phyloP scores from a whole-genome alignment of 2,329 filamentous ascomycete genomes.

The Trichoderma simmonsii region DNA sequence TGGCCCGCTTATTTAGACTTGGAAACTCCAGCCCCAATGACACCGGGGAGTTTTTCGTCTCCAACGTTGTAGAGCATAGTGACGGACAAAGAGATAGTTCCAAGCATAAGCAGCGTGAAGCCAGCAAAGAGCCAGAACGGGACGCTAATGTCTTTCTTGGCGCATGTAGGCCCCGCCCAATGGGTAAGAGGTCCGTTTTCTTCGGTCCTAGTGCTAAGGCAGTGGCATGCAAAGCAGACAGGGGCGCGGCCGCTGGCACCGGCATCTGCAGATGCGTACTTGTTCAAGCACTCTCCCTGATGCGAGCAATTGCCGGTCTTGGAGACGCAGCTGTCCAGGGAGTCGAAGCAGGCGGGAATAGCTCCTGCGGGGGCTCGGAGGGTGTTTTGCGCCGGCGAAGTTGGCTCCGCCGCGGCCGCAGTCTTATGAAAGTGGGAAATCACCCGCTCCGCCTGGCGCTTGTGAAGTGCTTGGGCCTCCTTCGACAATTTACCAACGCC shows the following conservation, averaged over 20 bases:
- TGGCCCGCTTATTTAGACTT: constrained; percentile 50
- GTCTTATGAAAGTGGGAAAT: constrained; percentile 38
- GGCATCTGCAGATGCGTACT: constrained; percentile 50
- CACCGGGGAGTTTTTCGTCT: constrained; percentile 82
- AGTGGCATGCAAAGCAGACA: constrained; percentile 77
- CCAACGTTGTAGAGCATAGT: constrained; percentile 80
- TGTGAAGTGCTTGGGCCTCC: constrained; percentile 43
- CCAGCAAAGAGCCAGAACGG: constrained; percentile 84
- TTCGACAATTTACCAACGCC: constrained; percentile 39
- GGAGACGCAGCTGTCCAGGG: constrained; percentile 63
- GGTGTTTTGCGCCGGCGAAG: constrained; percentile 30
- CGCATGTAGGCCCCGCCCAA: constrained; percentile 84
- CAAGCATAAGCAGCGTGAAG: constrained; percentile 68
- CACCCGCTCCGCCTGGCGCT: constrained; percentile 48
- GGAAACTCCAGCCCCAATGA: constrained; percentile 92
- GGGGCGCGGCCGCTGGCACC: constrained; percentile 38
- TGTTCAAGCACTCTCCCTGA: constrained; percentile 73
- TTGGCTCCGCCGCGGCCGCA: constrained; percentile 25
- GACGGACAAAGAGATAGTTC: constrained; percentile 67
- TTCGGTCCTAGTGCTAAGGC: constrained; percentile 54
- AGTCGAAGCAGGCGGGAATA: constrained; percentile 72
- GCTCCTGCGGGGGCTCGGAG: constrained; percentile 38
- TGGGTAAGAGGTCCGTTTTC: constrained; percentile 60
- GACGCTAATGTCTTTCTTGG: constrained; percentile 86
- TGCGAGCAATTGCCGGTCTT: constrained; percentile 77